Percentiles rank a stretch among this genome's conserved stretches.
Conservation (phyloP, 2,329 filamentous ascomycete genomes). For the Aschersonia sp. region DNA sequence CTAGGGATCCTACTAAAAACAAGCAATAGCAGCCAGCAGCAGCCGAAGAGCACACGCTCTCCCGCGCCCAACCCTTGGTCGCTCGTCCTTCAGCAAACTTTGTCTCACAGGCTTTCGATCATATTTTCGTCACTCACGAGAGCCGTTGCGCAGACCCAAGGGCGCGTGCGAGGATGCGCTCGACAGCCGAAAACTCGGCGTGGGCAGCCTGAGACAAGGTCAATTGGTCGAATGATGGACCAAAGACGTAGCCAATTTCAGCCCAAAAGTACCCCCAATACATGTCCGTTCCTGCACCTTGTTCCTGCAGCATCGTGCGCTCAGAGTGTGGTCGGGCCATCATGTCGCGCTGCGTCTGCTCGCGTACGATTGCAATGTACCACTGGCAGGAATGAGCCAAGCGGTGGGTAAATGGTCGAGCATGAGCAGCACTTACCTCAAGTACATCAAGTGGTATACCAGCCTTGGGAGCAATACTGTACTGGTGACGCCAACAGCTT, state of each 20-base stretch:
- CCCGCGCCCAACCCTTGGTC: too few species aligned
- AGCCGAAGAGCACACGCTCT: background rate
- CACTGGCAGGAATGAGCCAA: conserved; percentile 24
- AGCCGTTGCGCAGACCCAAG: conserved; percentile 8
- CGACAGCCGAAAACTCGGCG: conserved; percentile 33
- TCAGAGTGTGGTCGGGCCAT: conserved; percentile 24
- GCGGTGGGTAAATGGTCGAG: background rate
- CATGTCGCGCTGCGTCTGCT: conserved; percentile 30
- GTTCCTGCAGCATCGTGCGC: conserved; percentile 21
- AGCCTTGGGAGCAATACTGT: conserved; percentile 34
- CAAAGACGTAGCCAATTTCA: conserved; percentile 26
- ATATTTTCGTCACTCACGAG: too few species aligned
- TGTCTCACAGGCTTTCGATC: too few species aligned
- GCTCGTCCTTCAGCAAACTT: too few species aligned
- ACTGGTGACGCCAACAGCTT: conserved; percentile 34
- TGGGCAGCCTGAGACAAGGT: conserved; percentile 30
- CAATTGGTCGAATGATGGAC: conserved; percentile 29
- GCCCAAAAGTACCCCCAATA: conserved; percentile 40
- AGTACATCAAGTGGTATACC: conserved; percentile 35
- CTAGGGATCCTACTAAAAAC: too few species aligned
- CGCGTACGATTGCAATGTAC: conserved; percentile 40
- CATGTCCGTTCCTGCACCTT: conserved; percentile 18
- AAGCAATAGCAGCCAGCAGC: background rate
- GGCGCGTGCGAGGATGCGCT: conserved; percentile 30
- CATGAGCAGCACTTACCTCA: conserved; percentile 26